A percentile compares a stretch with the other conserved stretches of the same genome.
Evolutionary conservation across 1,284 basidiomycete species (phyloP).

Genomic region (Rugosomyces carneus): DNA sequence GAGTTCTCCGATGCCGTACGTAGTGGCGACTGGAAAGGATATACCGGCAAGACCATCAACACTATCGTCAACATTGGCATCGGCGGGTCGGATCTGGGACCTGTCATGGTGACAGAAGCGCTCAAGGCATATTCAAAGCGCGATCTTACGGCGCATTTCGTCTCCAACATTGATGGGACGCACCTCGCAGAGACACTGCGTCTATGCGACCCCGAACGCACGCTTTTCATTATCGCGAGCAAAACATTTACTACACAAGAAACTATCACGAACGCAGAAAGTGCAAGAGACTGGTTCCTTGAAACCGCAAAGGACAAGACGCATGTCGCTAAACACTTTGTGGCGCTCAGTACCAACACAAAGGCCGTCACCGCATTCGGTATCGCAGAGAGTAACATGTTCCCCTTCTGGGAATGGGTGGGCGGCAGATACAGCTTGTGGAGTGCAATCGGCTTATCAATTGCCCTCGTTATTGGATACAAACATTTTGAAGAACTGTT

Average conservation of each 20-base stretch:
- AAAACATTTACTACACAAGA: constrained; percentile 99
- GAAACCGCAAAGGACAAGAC: constrained; percentile 75
- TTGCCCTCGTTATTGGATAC: constrained; percentile 89
- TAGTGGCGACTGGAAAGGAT: constrained; percentile 90
- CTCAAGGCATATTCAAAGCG: constrained; percentile 91
- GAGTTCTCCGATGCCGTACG: constrained; percentile 84
- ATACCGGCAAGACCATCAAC: constrained; percentile 93
- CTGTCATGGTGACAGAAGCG: constrained; percentile 98
- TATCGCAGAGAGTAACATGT: constrained; percentile 93
- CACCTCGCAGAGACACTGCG: constrained; percentile 90
- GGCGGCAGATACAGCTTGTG: constrained; percentile 97
- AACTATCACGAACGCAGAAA: constrained; percentile 97
- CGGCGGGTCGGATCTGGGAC: constrained; percentile 95
- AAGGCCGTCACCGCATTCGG: constrained; percentile 94
- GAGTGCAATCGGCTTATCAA: constrained; percentile 96
- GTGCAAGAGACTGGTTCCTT: constrained; percentile 94
- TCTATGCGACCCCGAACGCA: constrained; percentile 85
- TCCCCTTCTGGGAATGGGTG: constrained; percentile 99
- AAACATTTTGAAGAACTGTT: constrained; percentile 92
- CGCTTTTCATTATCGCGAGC: constrained; percentile 94
- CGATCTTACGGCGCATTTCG: constrained; percentile 85
- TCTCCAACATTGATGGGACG: constrained; percentile 98
- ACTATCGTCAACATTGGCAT: constrained; percentile 99
- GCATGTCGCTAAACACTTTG: constrained; percentile 98
- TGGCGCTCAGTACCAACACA: constrained; percentile 95